Base-by-base conservation (phyloP, 192 early-diverging fungal genomes). In the Gamsiella multidivaricata region DNA sequence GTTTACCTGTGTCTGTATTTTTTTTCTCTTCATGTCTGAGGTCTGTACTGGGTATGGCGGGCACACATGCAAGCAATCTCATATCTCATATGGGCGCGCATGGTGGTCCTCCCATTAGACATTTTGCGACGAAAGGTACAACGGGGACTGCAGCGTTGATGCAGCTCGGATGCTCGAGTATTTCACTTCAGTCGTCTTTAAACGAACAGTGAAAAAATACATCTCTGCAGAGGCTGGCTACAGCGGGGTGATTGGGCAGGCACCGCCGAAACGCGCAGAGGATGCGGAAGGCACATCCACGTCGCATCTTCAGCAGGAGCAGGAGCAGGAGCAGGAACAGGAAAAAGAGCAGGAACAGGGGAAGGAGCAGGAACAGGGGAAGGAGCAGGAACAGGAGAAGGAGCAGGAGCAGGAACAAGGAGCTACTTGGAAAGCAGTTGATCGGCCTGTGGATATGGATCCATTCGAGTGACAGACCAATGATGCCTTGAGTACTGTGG, bases 101-200 rank as follows among this genome's bases (percentile, higher is more conserved):
- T 41, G 7, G 39, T 41, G 8, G 7, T 41, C 39, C 39, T 41
- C 22, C 6, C 47, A 5, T 50, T 10, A 53, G 50, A 4, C 17
- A 11, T 52, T 39, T 20, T 65, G 62, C 32, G 51, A 45, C 36
- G 3, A 31, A 22, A 15, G 26, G 1, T 54, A 65, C 20, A n/a
- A 39, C 9, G 50, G 62, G 3, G 62, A 65, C 37, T 43, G 25
- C 26, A 54, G 36, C 11, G 62, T 45, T 17, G 32, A 54, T 22
- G 62, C 50, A 1, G 34, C 31, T 22, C 36, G 28, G 18, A 39
- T 65, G 62, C 62, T 65, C n/a, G 50, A 23, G 3, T 65, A 54
- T 37, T 65, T 65, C 37, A 42, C 11, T 20, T 20, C 32, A 9
- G 25, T 54, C 9, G 18, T 65, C 2, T 54, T 54, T 25, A 31